Evolutionary conservation across 2,329 filamentous ascomycete species (phyloP), one percentile per base, ranked within the genome.

Genomic region (Xylaria sp.): DNA sequence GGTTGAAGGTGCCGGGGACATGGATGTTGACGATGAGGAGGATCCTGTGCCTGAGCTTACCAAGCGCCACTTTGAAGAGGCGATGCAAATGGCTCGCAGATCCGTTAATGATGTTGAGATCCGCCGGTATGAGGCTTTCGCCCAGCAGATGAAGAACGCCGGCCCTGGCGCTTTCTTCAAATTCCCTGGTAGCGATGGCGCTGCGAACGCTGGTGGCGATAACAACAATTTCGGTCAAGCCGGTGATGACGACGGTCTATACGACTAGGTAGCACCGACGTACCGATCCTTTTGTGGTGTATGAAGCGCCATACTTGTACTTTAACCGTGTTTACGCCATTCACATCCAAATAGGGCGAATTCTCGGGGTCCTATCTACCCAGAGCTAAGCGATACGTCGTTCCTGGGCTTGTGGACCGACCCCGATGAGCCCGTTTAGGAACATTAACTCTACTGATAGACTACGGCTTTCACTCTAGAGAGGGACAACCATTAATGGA

Each of bases 61-160:
- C 76, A 96, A 93, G 84, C 92, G 91, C 66, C 96, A 99, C 84
- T 99, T 99, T 79, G 95, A 98, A 85, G 96, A 99, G 87, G 96
- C 96, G 52, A 99, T 99, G 96, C 90, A 92, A 81, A 91, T 91
- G 81, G 96, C 96, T 72, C 92, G 96, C 81, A 90, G 93, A 79
- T 98, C 96, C 32, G 96, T 99, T 74, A 94, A 89, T 65, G 96
- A 99, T 75, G 95, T 98, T 25, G 96, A 99, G 87, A 97, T 99
- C 77, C 92, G 96, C 78, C 91, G 95, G 69, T 99, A 99, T 84
- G 96, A 99, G 87, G 95, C 96, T 4, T 99, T 99, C 77, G 93
- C 95, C 46, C 95, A 98, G 85, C 95, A 95, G 81, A 97, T 99
- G 94, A 99, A 99, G 92, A 97, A 97, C 80, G 90, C 93, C 68